These are phyloP conservation scores for Russula foetens DNA, from an alignment of 768 basidiomycete genomes.

Conservation along the genomic window DNA sequence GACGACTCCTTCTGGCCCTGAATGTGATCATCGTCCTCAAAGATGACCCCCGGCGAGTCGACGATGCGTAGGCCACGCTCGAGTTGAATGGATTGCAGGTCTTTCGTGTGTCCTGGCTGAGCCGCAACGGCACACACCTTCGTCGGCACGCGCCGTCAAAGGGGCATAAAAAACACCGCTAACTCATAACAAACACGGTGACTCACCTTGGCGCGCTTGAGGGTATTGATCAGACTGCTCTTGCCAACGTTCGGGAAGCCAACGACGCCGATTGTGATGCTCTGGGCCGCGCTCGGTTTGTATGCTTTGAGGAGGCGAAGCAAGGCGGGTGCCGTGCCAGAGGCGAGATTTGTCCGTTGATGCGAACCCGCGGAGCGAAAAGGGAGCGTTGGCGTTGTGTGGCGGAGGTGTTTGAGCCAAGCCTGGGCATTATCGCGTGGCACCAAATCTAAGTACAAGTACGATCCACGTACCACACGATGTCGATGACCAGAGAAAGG, in stretches of 20 bases:
- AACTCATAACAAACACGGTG: neutral
- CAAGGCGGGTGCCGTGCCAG: constrained; percentile 65
- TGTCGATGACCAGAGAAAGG: neutral
- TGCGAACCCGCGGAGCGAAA: constrained; percentile 75
- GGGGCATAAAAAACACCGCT: too few relatives aligned
- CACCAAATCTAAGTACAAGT: constrained; percentile 59
- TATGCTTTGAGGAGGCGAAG: constrained; percentile 80
- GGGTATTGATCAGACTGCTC: constrained; percentile 86
- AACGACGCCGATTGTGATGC: constrained; percentile 82
- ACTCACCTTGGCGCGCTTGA: constrained; percentile 72
- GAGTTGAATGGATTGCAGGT: constrained; percentile 83
- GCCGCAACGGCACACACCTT: constrained; percentile 92
- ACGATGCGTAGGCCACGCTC: constrained; percentile 89
- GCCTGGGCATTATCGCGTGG: constrained; percentile 80
- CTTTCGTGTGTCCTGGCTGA: constrained; percentile 89
- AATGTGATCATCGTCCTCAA: constrained; percentile 62
- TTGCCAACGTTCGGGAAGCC: constrained; percentile 98
- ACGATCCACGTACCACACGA: too few relatives aligned
- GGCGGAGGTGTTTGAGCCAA: constrained; percentile 89
- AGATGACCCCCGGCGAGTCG: constrained; percentile 97
- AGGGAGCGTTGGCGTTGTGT: constrained; percentile 86
- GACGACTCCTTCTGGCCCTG: constrained; percentile 39
- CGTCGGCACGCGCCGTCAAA: neutral
- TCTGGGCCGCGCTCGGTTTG: constrained; percentile 55
- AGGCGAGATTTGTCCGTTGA: constrained; percentile 76